These are phyloP conservation scores for Xylariales sp. DNA, from an alignment of 2,329 filamentous ascomycete species.

Conservation along the genomic window DNA sequence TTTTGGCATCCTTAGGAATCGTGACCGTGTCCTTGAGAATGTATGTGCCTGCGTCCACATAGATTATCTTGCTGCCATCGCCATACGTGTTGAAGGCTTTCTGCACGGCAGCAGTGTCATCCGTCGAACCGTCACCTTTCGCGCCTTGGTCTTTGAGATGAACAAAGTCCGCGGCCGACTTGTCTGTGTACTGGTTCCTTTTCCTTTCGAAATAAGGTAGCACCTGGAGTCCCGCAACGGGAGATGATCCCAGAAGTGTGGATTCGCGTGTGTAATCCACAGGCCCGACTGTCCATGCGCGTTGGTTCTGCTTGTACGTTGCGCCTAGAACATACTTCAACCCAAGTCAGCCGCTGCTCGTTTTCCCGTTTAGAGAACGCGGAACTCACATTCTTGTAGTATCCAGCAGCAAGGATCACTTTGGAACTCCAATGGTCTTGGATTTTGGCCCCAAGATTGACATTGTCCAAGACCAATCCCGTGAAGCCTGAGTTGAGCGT, in stretches of 20 bases:
- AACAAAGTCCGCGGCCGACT: constrained; percentile 70
- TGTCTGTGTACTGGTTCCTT: constrained; percentile 78
- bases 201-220: constrained; percentile 74
- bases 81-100: constrained; percentile 62
- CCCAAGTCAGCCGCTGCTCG: constrained; percentile 1
- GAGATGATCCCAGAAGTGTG: constrained; percentile 14
- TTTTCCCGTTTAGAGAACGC: background rate
- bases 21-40: constrained; percentile 66
- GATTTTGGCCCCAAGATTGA: constrained; percentile 26
- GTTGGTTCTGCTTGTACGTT: constrained; percentile 11
- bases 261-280: constrained; percentile 24
- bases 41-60: constrained; percentile 72
- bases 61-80: constrained; percentile 63
- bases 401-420: constrained; percentile 22
- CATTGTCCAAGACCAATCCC: constrained; percentile 27
- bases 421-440: constrained; percentile 24
- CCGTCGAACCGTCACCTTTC: constrained; percentile 77
- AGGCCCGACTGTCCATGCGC: constrained; percentile 11
- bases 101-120: constrained; percentile 80
- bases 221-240: constrained; percentile 22
- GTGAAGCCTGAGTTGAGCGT: constrained; percentile 20
- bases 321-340: constrained; percentile 19
- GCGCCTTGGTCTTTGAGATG: constrained; percentile 76
- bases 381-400: constrained; percentile 26
- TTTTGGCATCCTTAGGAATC: constrained; percentile 62